Base-by-base conservation (phyloP, 164 flowering plant genomes). In the Echeveria elegans region DNA sequence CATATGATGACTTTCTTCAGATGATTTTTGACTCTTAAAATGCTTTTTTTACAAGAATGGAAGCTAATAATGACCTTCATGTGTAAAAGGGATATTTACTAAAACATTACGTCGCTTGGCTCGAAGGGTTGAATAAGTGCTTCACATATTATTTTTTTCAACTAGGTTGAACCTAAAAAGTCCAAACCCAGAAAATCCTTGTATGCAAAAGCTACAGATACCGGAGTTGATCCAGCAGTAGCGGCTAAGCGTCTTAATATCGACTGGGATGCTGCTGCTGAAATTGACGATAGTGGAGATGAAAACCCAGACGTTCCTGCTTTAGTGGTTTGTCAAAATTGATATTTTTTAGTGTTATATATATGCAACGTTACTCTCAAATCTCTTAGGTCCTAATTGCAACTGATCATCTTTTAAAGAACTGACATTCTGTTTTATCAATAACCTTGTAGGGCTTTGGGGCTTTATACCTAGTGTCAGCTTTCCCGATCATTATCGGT, bases 211-310 rank as follows among this genome's bases (percentile, higher is more conserved):
- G 85, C 83, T 32, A 92, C 98, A 6, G 90, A 92, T 76, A 92
- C 92, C 37, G 98, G 98, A 38, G 69, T 92, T 62, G 79, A 88
- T 76, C 96, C 92, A 63, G 15, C 69, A 76, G 90, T 69, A 71
- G 98, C 98, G 68, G 96, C 98, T 2, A 85, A 82, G 77, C 82
- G 94, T 76, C 88, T 88, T 52, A 88, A 88, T 29, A 66, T 88
- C 23, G 98, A 92, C 69, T 92, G 96, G 98, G 96, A 93, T 79
- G 60, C 96, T 52, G 96, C 97, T 70, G 97, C 97, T 74, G 91
- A 88, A 70, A 85, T 93, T 74, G 86, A 84, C 5, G 90, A 82
- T 8, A 66, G 63, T 63, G 90, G 75, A 18, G 78, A 21, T 19
- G 67, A 85, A 47, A 86, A 85, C 4, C 24, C 81, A 63, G 93